These are phyloP conservation scores for Aspergillus calidoustus DNA, from an alignment of 2,329 filamentous ascomycete genomes.

Conservation along the genomic window DNA sequence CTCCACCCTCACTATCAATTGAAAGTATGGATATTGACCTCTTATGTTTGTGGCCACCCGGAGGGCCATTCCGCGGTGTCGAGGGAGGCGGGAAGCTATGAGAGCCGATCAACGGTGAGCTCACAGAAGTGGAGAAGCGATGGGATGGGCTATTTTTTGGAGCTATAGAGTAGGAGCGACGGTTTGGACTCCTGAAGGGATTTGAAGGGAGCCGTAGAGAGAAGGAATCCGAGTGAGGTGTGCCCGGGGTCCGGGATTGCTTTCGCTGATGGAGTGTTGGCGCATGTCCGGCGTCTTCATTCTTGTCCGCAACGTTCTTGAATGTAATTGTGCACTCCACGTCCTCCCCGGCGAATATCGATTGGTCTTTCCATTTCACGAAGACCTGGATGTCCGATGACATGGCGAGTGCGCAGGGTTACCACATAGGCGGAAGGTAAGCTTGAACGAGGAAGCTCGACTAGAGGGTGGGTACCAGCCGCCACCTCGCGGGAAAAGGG, in stretches of 20 bases:
- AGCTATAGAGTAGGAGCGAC: constrained; percentile 41
- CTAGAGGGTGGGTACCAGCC: constrained; percentile 27
- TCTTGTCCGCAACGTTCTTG: constrained; percentile 72
- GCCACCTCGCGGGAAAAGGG: constrained; percentile 18
- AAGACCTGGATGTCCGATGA: constrained; percentile 88
- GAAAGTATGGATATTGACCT: constrained; percentile 83
- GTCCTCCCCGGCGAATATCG: constrained; percentile 95
- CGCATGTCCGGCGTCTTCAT: constrained; percentile 34
- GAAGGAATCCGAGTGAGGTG: constrained; percentile 43
- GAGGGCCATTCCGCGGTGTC: constrained; percentile 38
- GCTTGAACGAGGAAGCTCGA: constrained; percentile 24
- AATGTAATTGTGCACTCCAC: constrained; percentile 96
- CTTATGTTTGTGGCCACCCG: constrained; percentile 64
- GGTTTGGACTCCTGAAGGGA: constrained; percentile 41
- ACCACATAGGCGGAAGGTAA: constrained; percentile 37
- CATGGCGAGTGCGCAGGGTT: constrained; percentile 43
- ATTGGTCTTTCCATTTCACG: constrained; percentile 91
- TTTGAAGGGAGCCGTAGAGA: constrained; percentile 43
- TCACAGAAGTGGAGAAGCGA: constrained; percentile 46
- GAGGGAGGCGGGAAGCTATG: constrained; percentile 49
- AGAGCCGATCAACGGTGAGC: constrained; percentile 43
- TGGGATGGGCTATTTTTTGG: constrained; percentile 42
- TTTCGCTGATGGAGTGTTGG: constrained; percentile 42
- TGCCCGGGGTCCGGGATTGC: constrained; percentile 41
- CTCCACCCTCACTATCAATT: constrained; percentile 60